Percentiles rank a stretch among this genome's conserved stretches.
These are phyloP conservation scores for Sisymbrium irio DNA, from an alignment of 345 rosid genomes.

Conservation along the genomic window DNA sequence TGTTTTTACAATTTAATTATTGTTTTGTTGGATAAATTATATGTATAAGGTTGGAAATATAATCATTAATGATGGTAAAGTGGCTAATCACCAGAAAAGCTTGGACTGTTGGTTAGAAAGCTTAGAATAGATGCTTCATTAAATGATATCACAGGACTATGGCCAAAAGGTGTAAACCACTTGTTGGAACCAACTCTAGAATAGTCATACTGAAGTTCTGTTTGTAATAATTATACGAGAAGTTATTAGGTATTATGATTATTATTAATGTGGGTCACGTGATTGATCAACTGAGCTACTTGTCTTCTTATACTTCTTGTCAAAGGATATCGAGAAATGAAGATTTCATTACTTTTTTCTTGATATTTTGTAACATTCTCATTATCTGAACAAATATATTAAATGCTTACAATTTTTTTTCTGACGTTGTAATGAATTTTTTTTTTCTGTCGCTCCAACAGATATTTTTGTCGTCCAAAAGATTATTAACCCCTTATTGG, in stretches of 20 bases:
- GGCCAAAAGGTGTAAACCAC: constrained; percentile 25
- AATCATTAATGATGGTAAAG: constrained; percentile 22
- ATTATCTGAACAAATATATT: background rate
- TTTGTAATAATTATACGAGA: constrained; percentile 17
- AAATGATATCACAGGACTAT: constrained; percentile 29
- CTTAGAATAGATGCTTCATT: constrained; percentile 28
- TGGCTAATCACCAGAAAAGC: constrained; percentile 26
- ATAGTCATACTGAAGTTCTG: constrained; percentile 26
- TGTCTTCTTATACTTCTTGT: constrained; percentile 30
- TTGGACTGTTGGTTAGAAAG: constrained; percentile 26
- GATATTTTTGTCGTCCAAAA: background rate
- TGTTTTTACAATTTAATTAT: background rate
- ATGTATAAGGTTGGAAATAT: constrained; percentile 17
- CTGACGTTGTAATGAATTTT: background rate
- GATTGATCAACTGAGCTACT: constrained; percentile 31
- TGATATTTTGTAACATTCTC: background rate
- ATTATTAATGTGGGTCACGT: constrained; percentile 37
- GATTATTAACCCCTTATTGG: background rate
- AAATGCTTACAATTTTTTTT: background rate
- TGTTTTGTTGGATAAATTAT: background rate
- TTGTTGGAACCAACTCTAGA: constrained; percentile 25
- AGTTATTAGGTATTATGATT: constrained; percentile 15
- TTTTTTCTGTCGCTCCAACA: background rate
- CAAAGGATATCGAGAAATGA: constrained; percentile 12
- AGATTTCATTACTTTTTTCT: background rate